Percentiles rank a stretch among this genome's conserved stretches.
These are phyloP conservation scores for Teunomyces barrocoloradensis DNA, from an alignment of 805 yeast species.

Conservation along the genomic window DNA sequence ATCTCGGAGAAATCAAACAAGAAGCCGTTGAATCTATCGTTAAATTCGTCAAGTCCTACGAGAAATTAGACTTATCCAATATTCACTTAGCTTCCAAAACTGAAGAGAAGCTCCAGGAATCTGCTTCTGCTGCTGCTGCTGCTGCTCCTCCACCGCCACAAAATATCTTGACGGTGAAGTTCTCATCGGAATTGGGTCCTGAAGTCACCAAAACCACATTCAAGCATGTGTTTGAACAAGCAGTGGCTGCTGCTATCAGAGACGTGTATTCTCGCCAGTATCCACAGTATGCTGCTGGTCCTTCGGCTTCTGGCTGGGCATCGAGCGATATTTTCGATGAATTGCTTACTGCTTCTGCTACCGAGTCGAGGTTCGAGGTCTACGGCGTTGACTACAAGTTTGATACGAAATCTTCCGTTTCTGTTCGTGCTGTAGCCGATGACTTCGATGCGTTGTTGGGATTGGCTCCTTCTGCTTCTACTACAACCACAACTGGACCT, in stretches of 20 bases:
- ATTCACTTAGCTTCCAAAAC: conserved; percentile 47
- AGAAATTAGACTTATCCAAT: conserved; percentile 70
- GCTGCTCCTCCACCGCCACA: conserved; percentile 25
- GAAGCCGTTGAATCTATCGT: conserved; percentile 55
- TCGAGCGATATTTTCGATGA: conserved; percentile 36
- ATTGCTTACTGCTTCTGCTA: conserved; percentile 34
- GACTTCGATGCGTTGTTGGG: conserved; percentile 37
- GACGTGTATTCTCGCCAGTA: conserved; percentile 31
- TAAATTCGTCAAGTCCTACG: conserved; percentile 51
- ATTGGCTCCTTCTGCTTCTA: conserved; percentile 9
- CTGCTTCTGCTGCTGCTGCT: conserved; percentile 10
- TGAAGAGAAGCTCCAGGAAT: conserved; percentile 14
- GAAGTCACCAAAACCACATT: conserved; percentile 25
- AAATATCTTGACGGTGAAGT: conserved; percentile 25
- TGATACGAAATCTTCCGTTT: conserved; percentile 3
- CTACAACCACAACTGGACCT: conserved; percentile 3
- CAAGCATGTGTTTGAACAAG: conserved; percentile 28
- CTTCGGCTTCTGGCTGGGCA: conserved; percentile 16
- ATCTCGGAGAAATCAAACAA: conserved; percentile 66
- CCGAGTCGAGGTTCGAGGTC: conserved; percentile 35
- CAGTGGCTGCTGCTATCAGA: conserved; percentile 26
- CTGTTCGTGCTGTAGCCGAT: conserved; percentile 7
- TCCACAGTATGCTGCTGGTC: conserved; percentile 37
- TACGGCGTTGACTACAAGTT: conserved; percentile 27
- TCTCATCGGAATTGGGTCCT: conserved; percentile 26